Conservation (phyloP, 495 filamentous ascomycete genomes). For the Penicillium cosmopolitanum region DNA sequence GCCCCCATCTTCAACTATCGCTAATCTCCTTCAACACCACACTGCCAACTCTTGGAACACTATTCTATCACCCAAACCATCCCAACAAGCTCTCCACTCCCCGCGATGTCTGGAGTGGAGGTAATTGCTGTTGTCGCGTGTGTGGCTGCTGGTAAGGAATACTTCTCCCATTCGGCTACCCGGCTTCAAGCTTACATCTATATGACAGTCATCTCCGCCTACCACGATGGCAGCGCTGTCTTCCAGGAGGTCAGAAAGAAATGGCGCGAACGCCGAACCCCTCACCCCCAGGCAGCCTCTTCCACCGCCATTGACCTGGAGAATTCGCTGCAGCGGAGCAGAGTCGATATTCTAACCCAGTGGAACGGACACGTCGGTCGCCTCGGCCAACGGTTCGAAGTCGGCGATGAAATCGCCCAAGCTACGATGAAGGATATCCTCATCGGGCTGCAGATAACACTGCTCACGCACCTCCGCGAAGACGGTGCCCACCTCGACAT, state of each 20-base stretch:
- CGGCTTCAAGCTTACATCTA: background rate
- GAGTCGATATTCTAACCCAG: conserved; percentile 28
- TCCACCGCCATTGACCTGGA: conserved; percentile 35
- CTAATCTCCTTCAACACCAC: background rate
- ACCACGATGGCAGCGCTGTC: conserved; percentile 44
- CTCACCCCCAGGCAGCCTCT: conserved; percentile 7
- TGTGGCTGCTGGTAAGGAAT: conserved; percentile 36
- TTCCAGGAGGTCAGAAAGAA: conserved; percentile 42
- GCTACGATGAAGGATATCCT: conserved; percentile 51
- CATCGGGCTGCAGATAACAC: conserved; percentile 44
- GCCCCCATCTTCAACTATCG: background rate
- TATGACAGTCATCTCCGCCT: conserved; percentile 41
- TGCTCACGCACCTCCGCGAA: conserved; percentile 47
- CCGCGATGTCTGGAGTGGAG: conserved; percentile 27
- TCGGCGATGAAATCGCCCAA: conserved; percentile 43
- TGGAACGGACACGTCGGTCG: conserved; percentile 32
- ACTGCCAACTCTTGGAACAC: too few relatives aligned
- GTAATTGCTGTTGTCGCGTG: conserved; percentile 40
- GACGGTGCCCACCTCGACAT: conserved; percentile 42
- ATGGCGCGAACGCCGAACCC: conserved; percentile 27
- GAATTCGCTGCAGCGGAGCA: conserved; percentile 36
- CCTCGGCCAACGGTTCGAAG: conserved; percentile 36
- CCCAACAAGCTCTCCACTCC: background rate
- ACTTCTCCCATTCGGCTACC: background rate
- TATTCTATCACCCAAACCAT: too few relatives aligned